Evolutionary conservation across 768 basidiomycete genomes (phyloP).

Genomic region (Gymnopilus dilepis): DNA sequence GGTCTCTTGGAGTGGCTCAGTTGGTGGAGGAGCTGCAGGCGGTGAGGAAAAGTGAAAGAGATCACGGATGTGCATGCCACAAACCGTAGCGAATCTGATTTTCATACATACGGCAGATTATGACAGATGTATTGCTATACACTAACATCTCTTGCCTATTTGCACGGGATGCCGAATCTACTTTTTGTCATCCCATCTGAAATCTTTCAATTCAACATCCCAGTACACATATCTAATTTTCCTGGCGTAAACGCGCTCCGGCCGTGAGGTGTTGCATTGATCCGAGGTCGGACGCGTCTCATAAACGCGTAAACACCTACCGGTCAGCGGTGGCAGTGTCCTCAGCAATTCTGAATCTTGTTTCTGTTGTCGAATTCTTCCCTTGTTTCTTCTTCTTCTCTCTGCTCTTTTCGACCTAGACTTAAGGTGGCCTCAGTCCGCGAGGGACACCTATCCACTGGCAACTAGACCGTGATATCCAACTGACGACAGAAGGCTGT

Average conservation of each 20-base stretch:
- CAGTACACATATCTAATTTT: no score
- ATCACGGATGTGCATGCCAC: neutral
- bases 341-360: neutral
- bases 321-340: conserved; percentile 2
- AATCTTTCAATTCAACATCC: no score
- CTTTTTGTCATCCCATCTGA: no score
- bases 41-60: neutral
- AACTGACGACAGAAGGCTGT: conserved; percentile 7
- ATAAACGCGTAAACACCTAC: neutral
- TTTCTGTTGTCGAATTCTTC: neutral
- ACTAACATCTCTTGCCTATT: neutral
- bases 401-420: neutral
- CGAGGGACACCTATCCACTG: neutral
- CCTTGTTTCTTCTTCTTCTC: neutral
- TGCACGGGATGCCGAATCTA: no score
- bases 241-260: no score
- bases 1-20: neutral
- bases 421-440: neutral
- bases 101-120: no score
- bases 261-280: neutral
- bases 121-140: neutral
- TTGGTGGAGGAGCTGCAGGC: neutral
- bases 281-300: neutral
- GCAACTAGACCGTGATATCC: neutral
- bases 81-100: neutral